A percentile compares a stretch with the other conserved stretches of the same genome.
phyloP scores from a whole-genome alignment of 495 filamentous ascomycete genomes.

The Penicillium odoratum region DNA sequence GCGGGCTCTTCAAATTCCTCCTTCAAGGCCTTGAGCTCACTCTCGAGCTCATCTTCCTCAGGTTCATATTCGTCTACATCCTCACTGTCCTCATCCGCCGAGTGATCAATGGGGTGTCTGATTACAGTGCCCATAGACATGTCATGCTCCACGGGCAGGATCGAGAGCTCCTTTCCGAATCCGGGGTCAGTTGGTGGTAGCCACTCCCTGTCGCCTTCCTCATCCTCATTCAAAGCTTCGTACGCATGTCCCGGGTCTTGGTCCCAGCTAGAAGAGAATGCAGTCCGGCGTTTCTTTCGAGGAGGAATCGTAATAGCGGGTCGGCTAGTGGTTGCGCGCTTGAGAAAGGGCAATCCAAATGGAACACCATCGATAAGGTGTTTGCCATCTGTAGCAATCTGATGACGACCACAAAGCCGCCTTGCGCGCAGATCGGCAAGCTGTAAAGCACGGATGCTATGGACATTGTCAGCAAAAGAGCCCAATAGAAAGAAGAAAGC shows the following conservation, averaged over 20 bases:
- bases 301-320: constrained; percentile 75
- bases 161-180: constrained; percentile 29
- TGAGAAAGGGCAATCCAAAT: constrained; percentile 75
- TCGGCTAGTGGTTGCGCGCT: constrained; percentile 51
- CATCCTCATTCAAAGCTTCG: constrained; percentile 8
- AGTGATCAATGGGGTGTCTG: constrained; percentile 34
- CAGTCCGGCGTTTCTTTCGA: constrained; percentile 65
- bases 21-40: constrained; percentile 45
- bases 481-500: constrained; percentile 1
- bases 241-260: constrained; percentile 14
- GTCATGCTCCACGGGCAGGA: constrained; percentile 30
- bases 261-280: constrained; percentile 35
- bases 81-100: constrained; percentile 38
- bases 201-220: constrained; percentile 44
- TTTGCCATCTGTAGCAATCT: constrained; percentile 77
- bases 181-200: constrained; percentile 24
- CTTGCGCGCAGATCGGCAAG: constrained; percentile 72
- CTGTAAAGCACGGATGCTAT: constrained; percentile 78
- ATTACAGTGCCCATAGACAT: constrained; percentile 45
- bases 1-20: constrained; percentile 39
- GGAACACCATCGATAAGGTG: constrained; percentile 88
- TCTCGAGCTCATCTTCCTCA: constrained; percentile 35
- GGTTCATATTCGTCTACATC: constrained; percentile 16
- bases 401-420: constrained; percentile 74
- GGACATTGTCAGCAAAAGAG: background rate